Base-by-base conservation (phyloP, 2,329 filamentous ascomycete genomes). In the Capronia epimyces region DNA sequence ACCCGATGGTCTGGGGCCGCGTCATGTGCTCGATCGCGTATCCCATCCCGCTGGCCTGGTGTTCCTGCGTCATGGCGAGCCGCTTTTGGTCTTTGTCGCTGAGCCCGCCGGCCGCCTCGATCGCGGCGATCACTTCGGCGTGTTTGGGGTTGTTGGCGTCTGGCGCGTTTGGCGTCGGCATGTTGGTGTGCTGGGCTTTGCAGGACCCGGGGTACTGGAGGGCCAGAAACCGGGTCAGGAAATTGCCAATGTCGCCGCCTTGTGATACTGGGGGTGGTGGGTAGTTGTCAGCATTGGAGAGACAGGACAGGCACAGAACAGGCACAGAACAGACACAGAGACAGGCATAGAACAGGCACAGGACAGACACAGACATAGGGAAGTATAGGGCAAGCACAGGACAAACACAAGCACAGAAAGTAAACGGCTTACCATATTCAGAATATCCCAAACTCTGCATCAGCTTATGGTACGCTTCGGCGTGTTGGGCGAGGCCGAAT, bases 371-470 rank as follows among this genome's bases (percentile, higher is more conserved):
- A 13, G 8, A 29, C 27, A 29, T 13, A 29, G 27, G 27, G 27
- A 29, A 29, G 27, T 29, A n/a, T n/a, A n/a, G n/a, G 27, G 27
- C 27, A 29, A 29, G 13, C 27, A 29, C 8, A 29, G 27, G 27
- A 13, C 8, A 29, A 29, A 29, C 27, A 29, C n/a, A n/a, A n/a
- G n/a, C n/a, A 29, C 27, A 29, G 8, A 8, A 8, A 29, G 8
- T 13, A 29, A 7, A 7, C 27, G 9, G 27, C 41, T n/a, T 43
- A 54, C 48, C 52, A 52, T 84, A 86, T 67, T 80, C 15, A 3
- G 29, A 69, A 62, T 86, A 88, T 0, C 83, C 83, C 2, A 89
- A 73, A 7, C 75, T 73, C 4, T 77, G 67, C 85, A 89, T 89
- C 7, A 89, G 69, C 49, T 80, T 81, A 64, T 89, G 79, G 57